These are phyloP conservation scores for Cutaneotrichosporon cyanovorans DNA, from an alignment of 1,284 basidiomycete species.

Conservation along the genomic window DNA sequence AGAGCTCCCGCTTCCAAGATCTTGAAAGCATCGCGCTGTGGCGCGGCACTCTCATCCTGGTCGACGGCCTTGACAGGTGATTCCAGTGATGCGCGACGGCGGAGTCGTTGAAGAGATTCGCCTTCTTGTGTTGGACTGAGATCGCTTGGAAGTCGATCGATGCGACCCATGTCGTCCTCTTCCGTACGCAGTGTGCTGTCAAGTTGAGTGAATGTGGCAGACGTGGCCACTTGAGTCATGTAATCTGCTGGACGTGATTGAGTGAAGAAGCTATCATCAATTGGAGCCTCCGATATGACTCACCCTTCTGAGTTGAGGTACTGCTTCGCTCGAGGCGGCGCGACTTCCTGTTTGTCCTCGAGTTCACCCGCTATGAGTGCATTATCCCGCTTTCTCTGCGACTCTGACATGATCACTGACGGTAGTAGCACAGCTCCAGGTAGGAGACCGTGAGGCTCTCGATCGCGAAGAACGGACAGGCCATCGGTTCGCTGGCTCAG, in stretches of 20 bases:
- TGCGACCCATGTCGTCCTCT: too few species aligned
- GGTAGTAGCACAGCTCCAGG: conserved; percentile 29
- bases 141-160: background rate
- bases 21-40: conserved; percentile 10
- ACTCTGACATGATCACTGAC: conserved; percentile 28
- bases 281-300: conserved; percentile 2
- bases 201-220: too few species aligned
- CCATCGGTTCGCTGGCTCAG: conserved; percentile 17
- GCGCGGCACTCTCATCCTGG: background rate
- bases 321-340: too few species aligned
- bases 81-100: conserved; percentile 12
- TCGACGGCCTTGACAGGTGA: background rate
- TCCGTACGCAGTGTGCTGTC: too few species aligned
- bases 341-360: conserved; percentile 16
- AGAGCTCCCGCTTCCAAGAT: background rate
- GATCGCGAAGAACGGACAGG: conserved; percentile 26
- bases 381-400: conserved; percentile 36
- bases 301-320: conserved; percentile 40
- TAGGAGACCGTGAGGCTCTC: conserved; percentile 17
- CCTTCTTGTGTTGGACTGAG: conserved; percentile 9
- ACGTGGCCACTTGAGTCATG: background rate
- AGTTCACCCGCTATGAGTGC: conserved; percentile 32
- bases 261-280: conserved; percentile 32
- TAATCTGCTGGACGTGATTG: conserved; percentile 31
- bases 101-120: conserved; percentile 15